phyloP scores from a whole-genome alignment of 1,284 basidiomycete genomes.

The Melampsora larici-populina region DNA sequence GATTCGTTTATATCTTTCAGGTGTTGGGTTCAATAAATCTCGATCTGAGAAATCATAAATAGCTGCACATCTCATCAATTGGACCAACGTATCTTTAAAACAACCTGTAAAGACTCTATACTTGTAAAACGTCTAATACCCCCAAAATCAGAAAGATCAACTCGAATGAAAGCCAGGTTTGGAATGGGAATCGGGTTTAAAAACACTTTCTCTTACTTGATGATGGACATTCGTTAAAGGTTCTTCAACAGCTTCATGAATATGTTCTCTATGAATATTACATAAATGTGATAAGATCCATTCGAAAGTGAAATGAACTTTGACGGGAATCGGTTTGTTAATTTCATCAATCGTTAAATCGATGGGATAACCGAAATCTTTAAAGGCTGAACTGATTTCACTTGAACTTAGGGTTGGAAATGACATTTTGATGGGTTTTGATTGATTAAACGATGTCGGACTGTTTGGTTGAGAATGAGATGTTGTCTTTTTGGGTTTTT shows the following conservation, averaged over 20 bases:
- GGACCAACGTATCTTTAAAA: constrained; percentile 28
- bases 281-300: constrained; percentile 25
- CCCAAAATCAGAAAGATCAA: too few species aligned
- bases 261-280: constrained; percentile 8
- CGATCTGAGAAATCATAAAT: constrained; percentile 36
- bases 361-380: constrained; percentile 9
- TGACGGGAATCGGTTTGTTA: constrained; percentile 7
- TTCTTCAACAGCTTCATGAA: constrained; percentile 12
- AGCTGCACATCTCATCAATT: constrained; percentile 36
- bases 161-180: too few species aligned
- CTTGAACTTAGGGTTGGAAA: too few species aligned
- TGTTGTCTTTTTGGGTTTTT: too few species aligned
- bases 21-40: constrained; percentile 5
- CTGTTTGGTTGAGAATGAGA: too few species aligned
- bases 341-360: constrained; percentile 12
- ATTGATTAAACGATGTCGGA: too few species aligned
- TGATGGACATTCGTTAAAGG: constrained; percentile 8
- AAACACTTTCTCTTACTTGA: constrained; percentile 12
- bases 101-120: constrained; percentile 24
- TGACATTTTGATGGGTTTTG: too few species aligned
- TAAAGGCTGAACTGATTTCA: too few species aligned
- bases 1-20: constrained; percentile 23
- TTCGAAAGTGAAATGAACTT: constrained; percentile 1
- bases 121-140: constrained; percentile 28
- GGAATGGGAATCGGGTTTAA: too few species aligned